Conservation (phyloP, 208 protist genomes). For the Leishmania martiniquensis region DNA sequence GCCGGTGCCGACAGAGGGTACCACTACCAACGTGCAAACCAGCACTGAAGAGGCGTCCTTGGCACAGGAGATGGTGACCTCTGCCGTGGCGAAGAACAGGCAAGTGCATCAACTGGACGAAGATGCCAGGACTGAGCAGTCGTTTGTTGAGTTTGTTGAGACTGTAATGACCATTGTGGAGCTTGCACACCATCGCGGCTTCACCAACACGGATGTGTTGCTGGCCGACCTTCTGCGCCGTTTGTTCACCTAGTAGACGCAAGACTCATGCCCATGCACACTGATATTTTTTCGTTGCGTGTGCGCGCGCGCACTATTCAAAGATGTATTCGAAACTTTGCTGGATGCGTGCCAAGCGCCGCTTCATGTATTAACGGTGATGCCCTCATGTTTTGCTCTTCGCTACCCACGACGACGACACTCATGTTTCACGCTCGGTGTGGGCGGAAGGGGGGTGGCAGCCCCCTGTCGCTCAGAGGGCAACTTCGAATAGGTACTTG, state of each 20-base stretch:
- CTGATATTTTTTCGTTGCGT: background rate
- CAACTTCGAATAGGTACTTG: background rate
- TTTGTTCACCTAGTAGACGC: conserved; percentile 11
- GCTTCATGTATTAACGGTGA: background rate
- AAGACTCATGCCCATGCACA: background rate
- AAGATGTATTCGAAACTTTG: conserved; percentile 16
- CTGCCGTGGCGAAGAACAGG: conserved; percentile 19
- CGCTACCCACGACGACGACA: background rate
- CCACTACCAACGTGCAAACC: background rate
- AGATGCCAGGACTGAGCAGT: conserved; percentile 42
- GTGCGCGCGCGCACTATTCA: conserved; percentile 17
- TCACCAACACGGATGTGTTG: conserved; percentile 4
- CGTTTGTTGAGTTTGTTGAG: conserved; percentile 85
- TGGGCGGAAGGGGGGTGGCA: background rate
- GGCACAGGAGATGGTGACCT: conserved; percentile 16
- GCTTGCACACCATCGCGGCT: conserved; percentile 11
- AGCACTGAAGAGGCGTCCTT: background rate
- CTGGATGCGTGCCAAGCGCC: background rate
- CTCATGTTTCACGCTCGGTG: background rate
- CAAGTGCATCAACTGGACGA: conserved; percentile 23
- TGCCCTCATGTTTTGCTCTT: background rate
- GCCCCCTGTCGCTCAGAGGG: background rate
- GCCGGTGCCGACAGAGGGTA: background rate
- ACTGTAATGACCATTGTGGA: conserved; percentile 46
- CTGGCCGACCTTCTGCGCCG: conserved; percentile 13